Conservation (phyloP, 2,329 filamentous ascomycete species). For the Coleophoma crateriformis region DNA sequence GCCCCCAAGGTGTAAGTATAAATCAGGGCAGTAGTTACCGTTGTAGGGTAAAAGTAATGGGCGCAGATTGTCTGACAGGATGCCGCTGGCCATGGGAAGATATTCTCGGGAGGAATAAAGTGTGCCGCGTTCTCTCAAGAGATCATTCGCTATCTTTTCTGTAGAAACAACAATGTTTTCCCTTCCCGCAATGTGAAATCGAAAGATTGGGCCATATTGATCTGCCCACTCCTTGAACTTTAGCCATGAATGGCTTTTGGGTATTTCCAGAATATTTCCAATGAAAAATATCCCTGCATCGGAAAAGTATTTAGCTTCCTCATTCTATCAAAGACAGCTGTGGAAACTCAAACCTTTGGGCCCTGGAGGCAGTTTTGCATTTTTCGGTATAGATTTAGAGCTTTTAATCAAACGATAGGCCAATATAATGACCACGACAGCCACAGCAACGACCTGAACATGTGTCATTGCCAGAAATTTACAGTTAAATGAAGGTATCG, state of each 20-base stretch:
- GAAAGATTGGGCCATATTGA: slow-evolving; percentile 34
- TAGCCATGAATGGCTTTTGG: slow-evolving; percentile 29
- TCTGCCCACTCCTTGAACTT: slow-evolving; percentile 32
- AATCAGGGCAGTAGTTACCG: slow-evolving; percentile 5
- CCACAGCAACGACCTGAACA: no score
- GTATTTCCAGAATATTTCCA: no score
- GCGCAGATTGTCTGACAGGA: slow-evolving; percentile 24
- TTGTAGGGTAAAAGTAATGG: slow-evolving; percentile 26
- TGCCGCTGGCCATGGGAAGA: slow-evolving; percentile 27
- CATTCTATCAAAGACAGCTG: no score
- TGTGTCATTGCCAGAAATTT: no score
- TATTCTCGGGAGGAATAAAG: slow-evolving; percentile 32
- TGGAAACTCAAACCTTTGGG: no score
- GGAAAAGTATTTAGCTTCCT: no score
- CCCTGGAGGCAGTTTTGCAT: no score
- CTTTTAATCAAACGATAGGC: no score
- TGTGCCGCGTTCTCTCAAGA: slow-evolving; percentile 33
- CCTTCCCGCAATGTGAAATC: slow-evolving; percentile 35
- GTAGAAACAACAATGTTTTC: slow-evolving; percentile 31
- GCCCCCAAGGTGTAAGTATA: background rate
- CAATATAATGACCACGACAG: no score
- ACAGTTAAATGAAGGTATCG: no score
- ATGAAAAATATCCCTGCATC: no score
- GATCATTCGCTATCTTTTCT: slow-evolving; percentile 34
- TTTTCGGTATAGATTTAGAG: no score